These are phyloP conservation scores for Colletotrichum sublineola DNA, from an alignment of 2,329 filamentous ascomycete genomes.

Conservation along the genomic window DNA sequence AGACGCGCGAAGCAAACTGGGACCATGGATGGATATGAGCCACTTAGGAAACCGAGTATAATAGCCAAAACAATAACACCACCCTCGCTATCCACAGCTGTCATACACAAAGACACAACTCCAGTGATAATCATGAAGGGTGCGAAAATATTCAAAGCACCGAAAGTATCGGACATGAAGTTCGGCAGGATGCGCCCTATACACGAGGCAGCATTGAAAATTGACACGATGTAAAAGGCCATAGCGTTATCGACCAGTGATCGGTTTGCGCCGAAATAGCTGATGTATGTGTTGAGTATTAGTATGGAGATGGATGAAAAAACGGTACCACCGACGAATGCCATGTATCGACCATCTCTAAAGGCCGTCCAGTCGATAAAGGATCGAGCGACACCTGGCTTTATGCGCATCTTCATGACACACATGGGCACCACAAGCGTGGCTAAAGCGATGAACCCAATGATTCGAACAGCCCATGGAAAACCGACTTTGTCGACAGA, in stretches of 20 bases:
- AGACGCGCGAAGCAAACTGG: slow-evolving; percentile 55
- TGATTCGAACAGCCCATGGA: slow-evolving; percentile 47
- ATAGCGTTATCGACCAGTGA: slow-evolving; percentile 49
- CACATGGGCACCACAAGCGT: slow-evolving; percentile 43
- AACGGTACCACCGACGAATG: slow-evolving; percentile 50
- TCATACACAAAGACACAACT: slow-evolving; percentile 52
- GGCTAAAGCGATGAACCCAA: slow-evolving; percentile 49
- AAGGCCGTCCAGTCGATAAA: slow-evolving; percentile 52
- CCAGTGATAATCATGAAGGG: slow-evolving; percentile 48
- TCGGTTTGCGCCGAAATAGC: slow-evolving; percentile 51
- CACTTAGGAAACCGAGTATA: slow-evolving; percentile 58
- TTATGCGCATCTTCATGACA: slow-evolving; percentile 48
- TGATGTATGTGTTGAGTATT: slow-evolving; percentile 56
- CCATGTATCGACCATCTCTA: slow-evolving; percentile 50
- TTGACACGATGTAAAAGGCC: slow-evolving; percentile 56
- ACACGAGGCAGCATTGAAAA: slow-evolving; percentile 53
- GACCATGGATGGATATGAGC: slow-evolving; percentile 58
- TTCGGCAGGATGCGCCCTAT: slow-evolving; percentile 55
- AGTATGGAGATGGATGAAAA: slow-evolving; percentile 57
- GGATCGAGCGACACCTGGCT: slow-evolving; percentile 44
- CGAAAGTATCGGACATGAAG: slow-evolving; percentile 52
- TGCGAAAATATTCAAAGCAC: slow-evolving; percentile 53
- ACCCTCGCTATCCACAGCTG: slow-evolving; percentile 50
- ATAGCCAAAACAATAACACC: slow-evolving; percentile 53
- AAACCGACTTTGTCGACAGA: slow-evolving; percentile 46